Percentiles rank a stretch among this genome's conserved stretches.
Evolutionary conservation across 1,284 basidiomycete species (phyloP).

Genomic region (Rhodofomes roseus): DNA sequence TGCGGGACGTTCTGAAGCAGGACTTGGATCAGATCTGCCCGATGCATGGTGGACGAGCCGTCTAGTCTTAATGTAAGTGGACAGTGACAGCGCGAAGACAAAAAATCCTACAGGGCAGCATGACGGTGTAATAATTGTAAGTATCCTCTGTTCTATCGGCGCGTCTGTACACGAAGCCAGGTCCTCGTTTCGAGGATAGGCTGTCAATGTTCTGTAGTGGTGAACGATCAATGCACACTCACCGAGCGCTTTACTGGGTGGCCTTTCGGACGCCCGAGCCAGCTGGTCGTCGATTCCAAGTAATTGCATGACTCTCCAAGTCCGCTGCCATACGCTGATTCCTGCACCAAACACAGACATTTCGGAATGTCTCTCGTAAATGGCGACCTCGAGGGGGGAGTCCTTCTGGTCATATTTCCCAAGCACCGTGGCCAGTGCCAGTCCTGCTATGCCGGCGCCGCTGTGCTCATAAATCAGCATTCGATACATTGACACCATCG

Average conservation of each 20-base stretch:
- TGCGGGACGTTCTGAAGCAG: constrained; percentile 20
- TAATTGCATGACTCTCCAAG: constrained; percentile 32
- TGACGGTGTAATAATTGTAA: constrained; percentile 5
- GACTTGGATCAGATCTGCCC: constrained; percentile 16
- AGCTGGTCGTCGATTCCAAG: constrained; percentile 32
- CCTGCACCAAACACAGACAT: constrained; percentile 35
- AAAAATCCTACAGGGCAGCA: constrained; percentile 5
- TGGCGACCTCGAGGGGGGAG: constrained; percentile 25
- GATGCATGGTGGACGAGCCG: constrained; percentile 17
- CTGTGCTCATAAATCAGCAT: neutral
- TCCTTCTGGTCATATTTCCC: constrained; percentile 21
- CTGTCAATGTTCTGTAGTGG: neutral
- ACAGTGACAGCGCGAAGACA: neutral
- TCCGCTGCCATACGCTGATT: constrained; percentile 36
- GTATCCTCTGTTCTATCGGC: constrained; percentile 1
- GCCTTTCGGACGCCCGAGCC: constrained; percentile 4
- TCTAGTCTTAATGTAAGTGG: constrained; percentile 2
- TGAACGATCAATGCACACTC: neutral
- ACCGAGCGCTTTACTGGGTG: constrained; percentile 3
- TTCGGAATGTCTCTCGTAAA: constrained; percentile 34
- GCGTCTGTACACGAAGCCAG: constrained; percentile 7
- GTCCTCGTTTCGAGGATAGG: neutral
- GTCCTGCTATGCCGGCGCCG: constrained; percentile 17
- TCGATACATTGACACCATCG: neutral
- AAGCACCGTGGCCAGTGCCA: constrained; percentile 33